phyloP scores from a whole-genome alignment of 192 early-diverging fungal species.

The Backusella liffmaniae region DNA sequence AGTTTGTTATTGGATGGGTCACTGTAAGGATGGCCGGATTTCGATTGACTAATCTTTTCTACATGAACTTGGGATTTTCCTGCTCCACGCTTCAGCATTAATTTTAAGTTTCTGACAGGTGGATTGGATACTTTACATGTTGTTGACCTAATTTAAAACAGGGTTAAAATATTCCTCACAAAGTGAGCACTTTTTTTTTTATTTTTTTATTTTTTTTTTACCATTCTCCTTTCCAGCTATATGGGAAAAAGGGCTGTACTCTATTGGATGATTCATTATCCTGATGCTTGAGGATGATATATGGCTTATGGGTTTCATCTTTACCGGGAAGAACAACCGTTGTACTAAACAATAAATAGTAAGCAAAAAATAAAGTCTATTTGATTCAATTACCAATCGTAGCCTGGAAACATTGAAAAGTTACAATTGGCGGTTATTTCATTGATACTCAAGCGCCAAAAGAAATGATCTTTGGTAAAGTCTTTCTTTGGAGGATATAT shows the following conservation, averaged over 20 bases:
- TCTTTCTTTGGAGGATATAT: conserved; percentile 48
- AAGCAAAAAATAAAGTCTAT: neutral
- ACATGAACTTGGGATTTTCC: conserved; percentile 17
- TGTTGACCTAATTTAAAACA: conserved; percentile 22
- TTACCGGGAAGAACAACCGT: conserved; percentile 14
- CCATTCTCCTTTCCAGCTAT: conserved; percentile 56
- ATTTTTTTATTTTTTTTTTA: conserved; percentile 24
- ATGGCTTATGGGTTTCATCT: conserved; percentile 18
- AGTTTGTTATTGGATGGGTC: conserved; percentile 39
- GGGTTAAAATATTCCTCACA: neutral
- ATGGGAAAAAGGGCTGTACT: conserved; percentile 53
- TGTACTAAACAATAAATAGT: neutral
- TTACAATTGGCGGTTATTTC: neutral
- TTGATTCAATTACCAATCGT: conserved; percentile 36
- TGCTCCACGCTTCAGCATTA: conserved; percentile 12
- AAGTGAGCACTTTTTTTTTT: too few relatives aligned
- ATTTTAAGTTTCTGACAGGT: conserved; percentile 22
- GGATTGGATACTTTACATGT: conserved; percentile 18
- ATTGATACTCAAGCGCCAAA: conserved; percentile 48
- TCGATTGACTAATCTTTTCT: conserved; percentile 15
- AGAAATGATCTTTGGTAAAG: conserved; percentile 47
- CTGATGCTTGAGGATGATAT: conserved; percentile 44
- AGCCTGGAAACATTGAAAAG: conserved; percentile 55
- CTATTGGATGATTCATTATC: conserved; percentile 43
- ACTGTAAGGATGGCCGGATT: neutral